These are phyloP conservation scores for Wickerhamomyces hampshirensis DNA, from an alignment of 805 yeast genomes.

Conservation along the genomic window DNA sequence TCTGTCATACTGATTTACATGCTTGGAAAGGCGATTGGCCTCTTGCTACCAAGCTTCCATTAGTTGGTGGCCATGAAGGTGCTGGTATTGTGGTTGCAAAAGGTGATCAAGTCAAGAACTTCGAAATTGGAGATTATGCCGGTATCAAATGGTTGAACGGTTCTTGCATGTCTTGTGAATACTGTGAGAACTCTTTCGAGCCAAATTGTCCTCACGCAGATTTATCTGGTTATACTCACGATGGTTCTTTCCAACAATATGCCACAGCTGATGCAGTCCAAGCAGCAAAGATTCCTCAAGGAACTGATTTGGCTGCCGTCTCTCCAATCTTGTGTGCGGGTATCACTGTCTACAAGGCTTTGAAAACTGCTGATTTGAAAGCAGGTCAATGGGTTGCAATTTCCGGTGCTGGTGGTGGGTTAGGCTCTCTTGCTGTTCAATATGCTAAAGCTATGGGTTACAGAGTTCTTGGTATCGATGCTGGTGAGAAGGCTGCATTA, in stretches of 20 bases:
- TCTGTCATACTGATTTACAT: slow-evolving; percentile 62
- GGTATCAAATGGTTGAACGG: slow-evolving; percentile 64
- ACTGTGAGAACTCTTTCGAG: slow-evolving; percentile 48
- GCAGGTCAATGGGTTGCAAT: slow-evolving; percentile 73
- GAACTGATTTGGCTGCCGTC: slow-evolving; percentile 65
- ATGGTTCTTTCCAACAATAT: slow-evolving; percentile 88
- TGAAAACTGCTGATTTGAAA: slow-evolving; percentile 64
- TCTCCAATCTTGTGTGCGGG: slow-evolving; percentile 90
- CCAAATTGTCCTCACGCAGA: slow-evolving; percentile 64
- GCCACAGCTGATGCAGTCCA: slow-evolving; percentile 85
- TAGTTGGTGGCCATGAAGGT: slow-evolving; percentile 68
- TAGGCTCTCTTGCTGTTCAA: slow-evolving; percentile 68
- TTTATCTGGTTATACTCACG: slow-evolving; percentile 81
- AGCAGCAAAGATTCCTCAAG: slow-evolving; percentile 73
- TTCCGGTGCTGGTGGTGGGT: slow-evolving; percentile 74
- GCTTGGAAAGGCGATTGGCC: slow-evolving; percentile 74
- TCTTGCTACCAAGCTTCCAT: slow-evolving; percentile 47
- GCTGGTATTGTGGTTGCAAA: slow-evolving; percentile 59
- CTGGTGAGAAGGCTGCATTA: slow-evolving; percentile 47
- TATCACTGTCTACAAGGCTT: slow-evolving; percentile 84
- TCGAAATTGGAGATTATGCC: slow-evolving; percentile 55
- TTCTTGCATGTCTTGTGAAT: slow-evolving; percentile 57
- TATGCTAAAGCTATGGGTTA: slow-evolving; percentile 71
- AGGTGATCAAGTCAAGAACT: slow-evolving; percentile 52
- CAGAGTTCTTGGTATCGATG: slow-evolving; percentile 64